Percentiles rank a stretch among this genome's conserved stretches.
Evolutionary conservation across 495 filamentous ascomycete species (phyloP).

Genomic region (Tetracladium setigerum): DNA sequence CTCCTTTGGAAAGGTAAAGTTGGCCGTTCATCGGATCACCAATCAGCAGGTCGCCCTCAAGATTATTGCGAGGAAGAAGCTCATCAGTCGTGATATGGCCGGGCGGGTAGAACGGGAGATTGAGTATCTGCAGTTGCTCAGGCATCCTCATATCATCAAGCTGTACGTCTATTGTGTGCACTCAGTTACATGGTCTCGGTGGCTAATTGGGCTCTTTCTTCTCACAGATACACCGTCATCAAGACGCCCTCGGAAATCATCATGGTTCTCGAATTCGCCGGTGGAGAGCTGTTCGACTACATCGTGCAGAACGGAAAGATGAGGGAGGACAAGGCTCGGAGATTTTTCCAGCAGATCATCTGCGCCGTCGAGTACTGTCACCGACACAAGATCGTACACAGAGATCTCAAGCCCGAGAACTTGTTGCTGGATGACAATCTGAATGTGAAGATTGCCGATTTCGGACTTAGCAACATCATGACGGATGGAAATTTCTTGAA

Average conservation of each 20-base stretch:
- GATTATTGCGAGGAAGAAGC: slow-evolving; percentile 91
- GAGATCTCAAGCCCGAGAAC: slow-evolving; percentile 97
- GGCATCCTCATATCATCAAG: slow-evolving; percentile 99
- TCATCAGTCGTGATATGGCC: slow-evolving; percentile 94
- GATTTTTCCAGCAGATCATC: slow-evolving; percentile 99
- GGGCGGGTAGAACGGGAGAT: slow-evolving; percentile 96
- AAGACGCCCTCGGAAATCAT: slow-evolving; percentile 90
- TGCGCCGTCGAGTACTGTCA: slow-evolving; percentile 99
- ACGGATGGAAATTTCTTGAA: slow-evolving; percentile 98
- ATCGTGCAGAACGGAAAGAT: slow-evolving; percentile 87
- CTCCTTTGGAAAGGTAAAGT: slow-evolving; percentile 96
- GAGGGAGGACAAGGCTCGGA: slow-evolving; percentile 79
- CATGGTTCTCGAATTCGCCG: slow-evolving; percentile 98
- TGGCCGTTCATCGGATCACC: slow-evolving; percentile 83
- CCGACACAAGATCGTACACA: slow-evolving; percentile 96
- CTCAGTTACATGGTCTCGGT: not conserved
- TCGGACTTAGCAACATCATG: slow-evolving; percentile 98
- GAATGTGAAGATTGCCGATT: slow-evolving; percentile 98
- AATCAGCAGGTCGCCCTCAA: slow-evolving; percentile 94
- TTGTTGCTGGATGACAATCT: slow-evolving; percentile 85
- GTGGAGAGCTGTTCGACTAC: slow-evolving; percentile 95
- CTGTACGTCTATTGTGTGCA: slow-evolving; percentile 49
- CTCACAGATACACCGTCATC: slow-evolving; percentile 72
- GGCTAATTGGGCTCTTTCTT: slow-evolving; percentile 1
- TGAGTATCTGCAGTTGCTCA: slow-evolving; percentile 88